These are phyloP conservation scores for Ashbya aceris DNA, from an alignment of 1,139 yeast species.

Conservation along the genomic window DNA sequence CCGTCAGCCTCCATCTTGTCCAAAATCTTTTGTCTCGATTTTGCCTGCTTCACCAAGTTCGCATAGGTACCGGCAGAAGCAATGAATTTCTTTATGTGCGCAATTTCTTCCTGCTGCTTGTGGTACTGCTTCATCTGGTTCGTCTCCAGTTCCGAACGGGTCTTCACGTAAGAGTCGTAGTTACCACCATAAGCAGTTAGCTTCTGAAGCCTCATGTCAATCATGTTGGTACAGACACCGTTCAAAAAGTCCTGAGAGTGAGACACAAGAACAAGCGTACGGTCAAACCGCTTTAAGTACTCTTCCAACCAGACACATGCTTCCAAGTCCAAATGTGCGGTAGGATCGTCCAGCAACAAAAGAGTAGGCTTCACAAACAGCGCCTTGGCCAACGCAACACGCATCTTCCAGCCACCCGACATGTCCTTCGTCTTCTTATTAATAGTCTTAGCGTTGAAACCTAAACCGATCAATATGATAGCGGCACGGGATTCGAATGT, in stretches of 20 bases:
- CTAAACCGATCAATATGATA: slow-evolving; percentile 90
- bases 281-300: slow-evolving; percentile 87
- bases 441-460: slow-evolving; percentile 81
- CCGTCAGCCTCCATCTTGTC: slow-evolving; percentile 99
- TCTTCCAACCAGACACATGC: slow-evolving; percentile 99
- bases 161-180: slow-evolving; percentile 92
- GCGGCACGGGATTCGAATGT: slow-evolving; percentile 98
- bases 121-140: slow-evolving; percentile 96
- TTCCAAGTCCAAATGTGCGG: slow-evolving; percentile 98
- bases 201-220: slow-evolving; percentile 79
- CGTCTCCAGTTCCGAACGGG: slow-evolving; percentile 87
- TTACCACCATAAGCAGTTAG: slow-evolving; percentile 89
- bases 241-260: slow-evolving; percentile 99
- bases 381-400: slow-evolving; percentile 69
- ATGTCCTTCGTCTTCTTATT: slow-evolving; percentile 90
- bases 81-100: slow-evolving; percentile 94
- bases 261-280: slow-evolving; percentile 87
- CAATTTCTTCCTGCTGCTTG: slow-evolving; percentile 98
- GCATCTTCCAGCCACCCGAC: slow-evolving; percentile 95
- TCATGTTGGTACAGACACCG: slow-evolving; percentile 97
- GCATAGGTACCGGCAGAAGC: slow-evolving; percentile 99
- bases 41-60: slow-evolving; percentile 95
- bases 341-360: slow-evolving; percentile 89
- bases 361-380: slow-evolving; percentile 82
- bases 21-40: slow-evolving; percentile 96